Base-by-base conservation (phyloP, 352 stramenopile genomes). In the Thalassiosira sp. region DNA sequence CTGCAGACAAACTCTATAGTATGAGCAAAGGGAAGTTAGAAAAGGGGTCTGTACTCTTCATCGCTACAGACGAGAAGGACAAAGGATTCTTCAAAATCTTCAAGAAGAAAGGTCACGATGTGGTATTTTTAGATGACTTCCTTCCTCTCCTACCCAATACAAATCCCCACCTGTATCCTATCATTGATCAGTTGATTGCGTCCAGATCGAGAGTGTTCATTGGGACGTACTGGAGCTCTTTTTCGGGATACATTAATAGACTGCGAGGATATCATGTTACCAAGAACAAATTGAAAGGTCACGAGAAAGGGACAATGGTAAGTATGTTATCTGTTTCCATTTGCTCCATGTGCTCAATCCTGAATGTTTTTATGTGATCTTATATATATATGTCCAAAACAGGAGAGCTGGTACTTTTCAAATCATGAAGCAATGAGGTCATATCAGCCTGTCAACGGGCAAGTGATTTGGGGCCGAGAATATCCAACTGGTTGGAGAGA, bases 21-120 rank as follows among this genome's bases (percentile, higher is more conserved):
- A 62, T 80, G 45, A 82, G 60, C 18, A 78, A 76, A 13, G 51
- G 42, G 11, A 33, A 84, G 35, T 59, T 93, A 27, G 35, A 33
- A 18, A 24, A 82, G 31, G 68, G 72, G 31, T 52, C 57, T 13
- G 81, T 89, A 6, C 54, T 95, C 15, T 95, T 89, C 53, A 72
- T 95, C 20, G 87, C 90, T 2, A 95, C 91, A 5, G 91, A 95
- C 54, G 88, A 95, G 54, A 74, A 13, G 56, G 69, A 96, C 65
- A 93, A 91, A 54, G 66, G 69, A 0, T 93, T 94, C 69, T 96
- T 96, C 70, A 52, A 94, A 13, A 52, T 82, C 15, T 80, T 96
- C n/a, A 79, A 62, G 53, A 31, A 84, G 25, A 31, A 79, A n/a
- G n/a, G n/a, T 24, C 82, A 84, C 43, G 61, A 81, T 42, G 37